Evolutionary conservation across 495 filamentous ascomycete genomes (phyloP).

Genomic region (Jackrogersella minutella): DNA sequence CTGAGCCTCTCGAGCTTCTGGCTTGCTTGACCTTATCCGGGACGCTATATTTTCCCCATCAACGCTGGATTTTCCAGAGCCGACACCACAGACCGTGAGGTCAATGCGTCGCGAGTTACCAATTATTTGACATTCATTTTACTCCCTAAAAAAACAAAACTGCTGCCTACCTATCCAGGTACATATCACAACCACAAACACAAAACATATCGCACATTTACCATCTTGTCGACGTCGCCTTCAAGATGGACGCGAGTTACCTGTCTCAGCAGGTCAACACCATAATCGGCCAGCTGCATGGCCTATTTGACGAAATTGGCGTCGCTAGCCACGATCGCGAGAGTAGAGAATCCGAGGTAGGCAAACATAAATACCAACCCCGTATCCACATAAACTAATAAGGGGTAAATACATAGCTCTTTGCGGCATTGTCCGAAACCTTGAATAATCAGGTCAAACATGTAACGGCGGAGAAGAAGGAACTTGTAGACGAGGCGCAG

Average conservation of each 20-base stretch:
- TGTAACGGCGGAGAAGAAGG: constrained; percentile 85
- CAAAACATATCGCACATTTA: neutral
- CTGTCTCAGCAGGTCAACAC: constrained; percentile 91
- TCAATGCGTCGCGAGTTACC: constrained; percentile 27
- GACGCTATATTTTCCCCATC: constrained; percentile 18
- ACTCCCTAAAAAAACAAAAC: constrained; percentile 2
- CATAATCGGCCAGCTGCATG: constrained; percentile 89
- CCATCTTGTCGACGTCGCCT: constrained; percentile 19
- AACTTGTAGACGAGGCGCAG: constrained; percentile 85
- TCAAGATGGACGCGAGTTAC: constrained; percentile 85
- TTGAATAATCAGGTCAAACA: constrained; percentile 82
- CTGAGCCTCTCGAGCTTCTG: constrained; percentile 18
- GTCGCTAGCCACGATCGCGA: constrained; percentile 90
- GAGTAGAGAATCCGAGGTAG: constrained; percentile 82
- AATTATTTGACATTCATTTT: constrained; percentile 14
- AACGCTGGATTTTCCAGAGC: too few relatives aligned
- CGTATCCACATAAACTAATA: constrained; percentile 35
- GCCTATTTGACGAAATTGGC: constrained; percentile 95
- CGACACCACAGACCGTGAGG: constrained; percentile 1
- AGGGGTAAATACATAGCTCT: constrained; percentile 67
- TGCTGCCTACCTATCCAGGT: neutral
- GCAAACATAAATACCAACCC: constrained; percentile 33
- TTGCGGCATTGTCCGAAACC: constrained; percentile 85
- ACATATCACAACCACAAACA: constrained; percentile 25
- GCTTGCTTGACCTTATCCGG: constrained; percentile 23